Base-by-base conservation (phyloP, 169 alveolate genomes). In the Ichthyophthirius multifiliis region DNA sequence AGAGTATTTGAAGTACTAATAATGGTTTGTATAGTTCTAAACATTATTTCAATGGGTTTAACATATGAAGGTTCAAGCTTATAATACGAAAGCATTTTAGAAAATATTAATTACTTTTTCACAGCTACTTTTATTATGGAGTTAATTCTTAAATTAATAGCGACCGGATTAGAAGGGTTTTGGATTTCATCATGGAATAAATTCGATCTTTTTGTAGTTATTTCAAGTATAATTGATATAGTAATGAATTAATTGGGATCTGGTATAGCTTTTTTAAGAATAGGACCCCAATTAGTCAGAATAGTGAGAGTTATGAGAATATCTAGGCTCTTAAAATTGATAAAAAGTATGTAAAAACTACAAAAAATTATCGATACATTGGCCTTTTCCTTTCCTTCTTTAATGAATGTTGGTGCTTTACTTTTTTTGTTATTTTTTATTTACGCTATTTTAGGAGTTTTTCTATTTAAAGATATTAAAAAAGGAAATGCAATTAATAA, bases 151-250 rank as follows among this genome's bases (percentile, higher is more conserved):
- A 63, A 34, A n/a, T 43, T 43, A 64, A 71, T 85, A 41, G 89
- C 80, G 35, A 85, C 76, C 23, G 81, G 80, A 12, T 78, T 78
- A 89, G 23, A 15, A 13, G 86, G 82, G 3, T 94, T 91, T 74
- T 92, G 92, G 62, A 84, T 78, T 10, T 32, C 67, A 1, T 80
- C 83, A 3, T 92, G 96, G 96, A 92, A 94, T 65, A 84, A 75
- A 65, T 92, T 94, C 45, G 97, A 94, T 77, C 89, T 92, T 76
- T 78, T 94, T 78, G 95, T 94, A 31, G 96, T 92, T 6, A n/a
- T 80, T 16, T 80, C 94, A 1, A 79, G 92, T 6, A 48, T 91
- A 20, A 15, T 90, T 3, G 97, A 94, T 75, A 62, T 92, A 5
- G 48, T 83, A 63, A 55, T 92, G 74, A 44, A 86, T 78, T 39